These are phyloP conservation scores for Rhizoclosmatium sp. DNA, from an alignment of 192 early-diverging fungal genomes.

Conservation along the genomic window DNA sequence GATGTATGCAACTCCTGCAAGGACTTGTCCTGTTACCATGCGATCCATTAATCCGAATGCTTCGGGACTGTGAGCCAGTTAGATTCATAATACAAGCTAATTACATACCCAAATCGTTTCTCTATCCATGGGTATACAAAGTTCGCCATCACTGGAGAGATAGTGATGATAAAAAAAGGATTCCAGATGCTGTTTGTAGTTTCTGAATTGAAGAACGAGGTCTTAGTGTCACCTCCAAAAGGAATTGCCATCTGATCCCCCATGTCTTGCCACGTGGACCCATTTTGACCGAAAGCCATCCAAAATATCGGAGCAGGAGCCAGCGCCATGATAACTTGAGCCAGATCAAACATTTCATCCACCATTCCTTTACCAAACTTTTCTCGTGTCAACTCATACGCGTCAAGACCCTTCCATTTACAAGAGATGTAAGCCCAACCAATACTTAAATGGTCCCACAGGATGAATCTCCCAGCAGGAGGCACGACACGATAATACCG, in stretches of 20 bases:
- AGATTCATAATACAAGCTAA: neutral
- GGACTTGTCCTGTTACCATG: slow-evolving; percentile 62
- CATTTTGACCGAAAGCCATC: slow-evolving; percentile 54
- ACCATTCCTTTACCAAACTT: slow-evolving; percentile 32
- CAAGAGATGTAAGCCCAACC: slow-evolving; percentile 27
- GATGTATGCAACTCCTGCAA: slow-evolving; percentile 57
- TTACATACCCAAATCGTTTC: slow-evolving; percentile 35
- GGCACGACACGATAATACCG: slow-evolving; percentile 69
- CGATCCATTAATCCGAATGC: slow-evolving; percentile 56
- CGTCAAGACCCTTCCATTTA: slow-evolving; percentile 12
- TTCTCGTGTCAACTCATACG: slow-evolving; percentile 3
- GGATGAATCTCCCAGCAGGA: slow-evolving; percentile 65
- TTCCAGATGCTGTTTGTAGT: slow-evolving; percentile 48
- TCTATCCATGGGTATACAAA: slow-evolving; percentile 64
- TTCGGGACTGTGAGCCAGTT: neutral
- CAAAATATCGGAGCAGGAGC: slow-evolving; percentile 52
- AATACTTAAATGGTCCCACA: slow-evolving; percentile 49
- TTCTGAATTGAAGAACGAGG: slow-evolving; percentile 34
- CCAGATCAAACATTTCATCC: slow-evolving; percentile 46
- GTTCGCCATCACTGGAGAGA: slow-evolving; percentile 60
- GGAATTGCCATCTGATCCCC: slow-evolving; percentile 44
- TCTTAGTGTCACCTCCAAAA: neutral
- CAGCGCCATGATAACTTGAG: slow-evolving; percentile 42
- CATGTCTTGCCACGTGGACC: slow-evolving; percentile 44
- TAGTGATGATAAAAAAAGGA: slow-evolving; percentile 58